Base-by-base conservation (phyloP, 2,329 filamentous ascomycete genomes). In the Pseudogymnoascus sp. region DNA sequence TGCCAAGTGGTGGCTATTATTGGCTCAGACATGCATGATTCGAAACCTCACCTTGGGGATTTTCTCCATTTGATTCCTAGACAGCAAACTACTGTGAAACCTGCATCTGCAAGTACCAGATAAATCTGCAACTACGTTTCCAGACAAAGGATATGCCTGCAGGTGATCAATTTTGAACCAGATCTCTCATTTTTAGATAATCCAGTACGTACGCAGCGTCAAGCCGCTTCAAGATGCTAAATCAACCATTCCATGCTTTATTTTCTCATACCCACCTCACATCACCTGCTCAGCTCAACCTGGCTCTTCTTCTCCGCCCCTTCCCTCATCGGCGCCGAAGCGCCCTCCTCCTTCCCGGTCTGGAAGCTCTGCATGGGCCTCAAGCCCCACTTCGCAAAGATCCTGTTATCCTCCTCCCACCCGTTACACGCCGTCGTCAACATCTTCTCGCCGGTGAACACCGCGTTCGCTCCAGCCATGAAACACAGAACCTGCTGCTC, bases 381-480 rank as follows among this genome's bases (percentile, higher is more conserved):
- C 63, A 94, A 77, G 0, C 92, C 92, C 88, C 90, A 96, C 60
- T 85, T 82, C 1, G 86, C 83, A 76, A 96, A 95, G 85, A 96
- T 90, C 42, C 78, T 85, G 65, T 84, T 86, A 70, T 96, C 92
- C 75, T 95, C 89, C 65, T 94, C 90, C 89, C 90, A 96, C 31
- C 90, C 90, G 68, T 90, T 92, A 72, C 90, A 95, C 62, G 92
- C 89, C 0, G 92, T 96, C 4, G 92, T 96, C 75, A 96, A 74
- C 92, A 96, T 96, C 81, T 93, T 96, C 78, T 96, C 92, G 7
- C 92, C 92, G 0, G 92, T 96, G 72, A 96, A 96, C 35, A 96
- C 88, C n/a, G 92, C 92, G 69, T 96, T 96, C 0, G 92, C 92
- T 12, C 92, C 92, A 0, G 91, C 90, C 83, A 90, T 87, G 77